Base-by-base conservation (phyloP, 768 basidiomycete genomes). In the Tricholoma hemisulphureum region DNA sequence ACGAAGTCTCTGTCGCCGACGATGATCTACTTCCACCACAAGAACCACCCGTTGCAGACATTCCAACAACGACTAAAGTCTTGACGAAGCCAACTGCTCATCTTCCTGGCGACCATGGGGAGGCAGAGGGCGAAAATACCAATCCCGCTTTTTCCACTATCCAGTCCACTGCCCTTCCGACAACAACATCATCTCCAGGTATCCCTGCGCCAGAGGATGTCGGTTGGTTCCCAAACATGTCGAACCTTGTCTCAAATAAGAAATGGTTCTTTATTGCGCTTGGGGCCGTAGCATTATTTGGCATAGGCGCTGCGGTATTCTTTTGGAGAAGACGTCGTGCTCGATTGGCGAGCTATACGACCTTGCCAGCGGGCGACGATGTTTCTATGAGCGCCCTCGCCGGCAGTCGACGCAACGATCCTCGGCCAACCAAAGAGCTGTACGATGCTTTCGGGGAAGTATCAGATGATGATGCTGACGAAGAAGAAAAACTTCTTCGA, bases 371-470 rank as follows among this genome's bases (percentile, higher is more conserved):
- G 21, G 83, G 80, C 29, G 89, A 90, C 53, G 88, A 89, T 51
- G 71, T 95, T 54, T 84, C 86, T 7, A 93, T 98, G 93, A 84
- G 80, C 51, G 69, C 87, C 4, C 71, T 97, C 28, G 77, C 82
- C 18, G 71, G 78, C 21, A 67, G 75, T 4, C 71, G 57, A 11
- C 58, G 64, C 1, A 50, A 56, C 28, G 76, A 79, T 21, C 75
- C 80, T 34, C 80, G 87, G 51, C 73, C 74, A 18, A 90, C 94
- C 51, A 89, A 89, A 74, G 96, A 98, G 73, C 69, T 99, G 60
- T 98, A 98, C 66, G 95, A 98, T 72, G 95, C 96, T 16, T 98
- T 98, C 73, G 94, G 93, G 32, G 93, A 94, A 67, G 81, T 87
- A 24, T 89, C 88, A 28, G 94, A 93, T 59, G 89, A 92, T 29